Conservation (phyloP, 306 rosid genomes). For the Begonia loranthoides region DNA sequence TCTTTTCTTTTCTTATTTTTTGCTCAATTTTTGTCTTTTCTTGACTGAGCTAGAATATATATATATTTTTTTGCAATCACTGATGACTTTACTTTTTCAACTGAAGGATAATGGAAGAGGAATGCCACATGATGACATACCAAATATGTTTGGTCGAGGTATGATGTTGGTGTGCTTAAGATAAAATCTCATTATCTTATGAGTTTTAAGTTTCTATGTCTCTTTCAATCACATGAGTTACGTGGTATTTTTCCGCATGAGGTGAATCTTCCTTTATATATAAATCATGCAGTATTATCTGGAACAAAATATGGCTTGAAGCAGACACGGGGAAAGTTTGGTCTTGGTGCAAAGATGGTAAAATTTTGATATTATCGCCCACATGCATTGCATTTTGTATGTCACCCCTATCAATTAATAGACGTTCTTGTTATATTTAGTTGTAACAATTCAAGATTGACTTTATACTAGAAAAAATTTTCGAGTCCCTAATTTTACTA, state of each 20-base stretch:
- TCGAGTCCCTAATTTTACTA: too few species aligned
- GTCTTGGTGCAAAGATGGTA: slow-evolving; percentile 99
- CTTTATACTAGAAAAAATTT: too few species aligned
- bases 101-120: slow-evolving; percentile 93
- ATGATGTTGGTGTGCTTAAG: slow-evolving; percentile 14
- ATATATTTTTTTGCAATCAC: background rate
- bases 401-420: background rate
- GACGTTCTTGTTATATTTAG: too few species aligned
- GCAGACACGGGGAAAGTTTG: slow-evolving; percentile 96
- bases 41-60: background rate
- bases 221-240: too few species aligned
- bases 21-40: background rate
- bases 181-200: background rate
- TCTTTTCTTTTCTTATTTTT: too few species aligned
- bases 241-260: too few species aligned
- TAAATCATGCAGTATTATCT: slow-evolving; percentile 56
- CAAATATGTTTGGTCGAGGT: slow-evolving; percentile 99
- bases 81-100: slow-evolving; percentile 7
- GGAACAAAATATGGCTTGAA: slow-evolving; percentile 95
- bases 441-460: too few species aligned
- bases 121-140: slow-evolving; percentile 97
- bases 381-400: slow-evolving; percentile 9
- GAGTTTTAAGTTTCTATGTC: background rate
- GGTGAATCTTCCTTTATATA: slow-evolving; percentile 14
- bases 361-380: slow-evolving; percentile 5